Evolutionary conservation across 2,329 filamentous ascomycete genomes (phyloP).

Genomic region (Scleromitrula shiraiana): DNA sequence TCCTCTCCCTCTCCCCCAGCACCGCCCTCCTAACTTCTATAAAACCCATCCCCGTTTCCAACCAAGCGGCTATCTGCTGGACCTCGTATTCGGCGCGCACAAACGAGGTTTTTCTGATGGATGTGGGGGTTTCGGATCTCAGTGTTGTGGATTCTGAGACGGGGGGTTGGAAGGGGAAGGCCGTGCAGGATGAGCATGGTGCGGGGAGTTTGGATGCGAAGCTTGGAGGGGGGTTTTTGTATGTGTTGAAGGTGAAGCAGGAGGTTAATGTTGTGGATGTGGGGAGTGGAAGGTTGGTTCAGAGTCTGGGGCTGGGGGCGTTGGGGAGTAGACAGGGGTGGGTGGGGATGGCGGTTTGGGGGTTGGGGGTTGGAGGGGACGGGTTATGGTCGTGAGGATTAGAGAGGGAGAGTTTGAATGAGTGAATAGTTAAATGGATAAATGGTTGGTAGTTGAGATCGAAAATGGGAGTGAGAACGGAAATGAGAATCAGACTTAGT

Average conservation of each 20-base stretch:
- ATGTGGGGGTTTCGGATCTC: conserved; percentile 8
- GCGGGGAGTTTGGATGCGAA: conserved; percentile 11
- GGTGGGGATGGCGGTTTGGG: conserved; percentile 15
- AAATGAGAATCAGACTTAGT: no score
- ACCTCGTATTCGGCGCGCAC: conserved; percentile 11
- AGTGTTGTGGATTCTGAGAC: conserved; percentile 11
- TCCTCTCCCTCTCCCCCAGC: conserved; percentile 10
- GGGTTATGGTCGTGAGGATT: background rate
- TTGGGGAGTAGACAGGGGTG: conserved; percentile 13
- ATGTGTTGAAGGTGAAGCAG: conserved; percentile 9
- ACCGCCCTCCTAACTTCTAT: conserved; percentile 3
- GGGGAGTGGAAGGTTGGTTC: background rate
- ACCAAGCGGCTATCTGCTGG: conserved; percentile 15
- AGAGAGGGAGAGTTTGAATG: no score
- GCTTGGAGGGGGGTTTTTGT: conserved; percentile 11
- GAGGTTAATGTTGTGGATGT: conserved; percentile 9
- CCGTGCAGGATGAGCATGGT: background rate
- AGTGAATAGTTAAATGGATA: no score
- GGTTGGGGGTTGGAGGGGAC: background rate
- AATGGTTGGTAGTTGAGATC: no score
- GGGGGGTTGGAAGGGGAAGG: conserved; percentile 7
- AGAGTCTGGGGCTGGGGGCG: conserved; percentile 13
- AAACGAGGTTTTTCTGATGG: conserved; percentile 10
- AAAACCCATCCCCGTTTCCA: conserved; percentile 6
- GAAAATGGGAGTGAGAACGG: no score